Evolutionary conservation across 176 grass and related monocot genomes (phyloP).

Genomic region (Cenchrus americanus): DNA sequence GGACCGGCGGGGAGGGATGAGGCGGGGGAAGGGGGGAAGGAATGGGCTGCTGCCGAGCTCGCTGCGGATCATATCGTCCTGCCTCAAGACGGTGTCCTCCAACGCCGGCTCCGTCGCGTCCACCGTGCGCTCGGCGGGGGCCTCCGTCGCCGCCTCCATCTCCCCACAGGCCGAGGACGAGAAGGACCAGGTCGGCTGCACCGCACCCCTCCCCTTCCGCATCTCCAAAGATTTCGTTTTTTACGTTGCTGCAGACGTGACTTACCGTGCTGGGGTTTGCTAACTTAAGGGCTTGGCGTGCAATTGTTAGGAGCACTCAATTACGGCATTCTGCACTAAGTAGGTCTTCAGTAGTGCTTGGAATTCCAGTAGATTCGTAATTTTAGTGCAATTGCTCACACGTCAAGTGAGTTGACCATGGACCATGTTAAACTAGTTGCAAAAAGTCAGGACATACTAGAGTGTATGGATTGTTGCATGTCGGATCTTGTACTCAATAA

Average conservation of each 20-base stretch:
- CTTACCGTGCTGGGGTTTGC: neutral
- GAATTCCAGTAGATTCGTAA: slow-evolving; percentile 34
- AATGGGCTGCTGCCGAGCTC: slow-evolving; percentile 96
- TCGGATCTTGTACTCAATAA: neutral
- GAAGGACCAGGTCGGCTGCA: slow-evolving; percentile 85
- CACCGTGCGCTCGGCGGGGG: slow-evolving; percentile 94
- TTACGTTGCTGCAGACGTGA: slow-evolving; percentile 21
- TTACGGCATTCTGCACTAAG: slow-evolving; percentile 32
- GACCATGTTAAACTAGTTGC: neutral
- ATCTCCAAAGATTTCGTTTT: neutral
- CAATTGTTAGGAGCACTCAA: slow-evolving; percentile 22
- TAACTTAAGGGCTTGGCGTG: slow-evolving; percentile 14
- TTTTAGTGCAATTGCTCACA: neutral
- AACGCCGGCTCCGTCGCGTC: slow-evolving; percentile 96
- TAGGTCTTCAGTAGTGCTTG: neutral
- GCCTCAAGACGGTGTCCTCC: slow-evolving; percentile 96
- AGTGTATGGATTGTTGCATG: neutral
- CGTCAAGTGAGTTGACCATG: slow-evolving; percentile 39
- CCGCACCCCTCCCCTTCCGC: neutral
- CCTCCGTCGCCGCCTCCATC: slow-evolving; percentile 95
- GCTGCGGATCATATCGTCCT: slow-evolving; percentile 97
- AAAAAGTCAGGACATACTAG: neutral
- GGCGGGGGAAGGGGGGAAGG: slow-evolving; percentile 67
- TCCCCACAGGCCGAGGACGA: slow-evolving; percentile 72
- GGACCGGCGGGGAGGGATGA: slow-evolving; percentile 48